A percentile compares a stretch with the other conserved stretches of the same genome.
These are phyloP conservation scores for Sapria himalayana DNA, from an alignment of 345 rosid species.

Conservation along the genomic window DNA sequence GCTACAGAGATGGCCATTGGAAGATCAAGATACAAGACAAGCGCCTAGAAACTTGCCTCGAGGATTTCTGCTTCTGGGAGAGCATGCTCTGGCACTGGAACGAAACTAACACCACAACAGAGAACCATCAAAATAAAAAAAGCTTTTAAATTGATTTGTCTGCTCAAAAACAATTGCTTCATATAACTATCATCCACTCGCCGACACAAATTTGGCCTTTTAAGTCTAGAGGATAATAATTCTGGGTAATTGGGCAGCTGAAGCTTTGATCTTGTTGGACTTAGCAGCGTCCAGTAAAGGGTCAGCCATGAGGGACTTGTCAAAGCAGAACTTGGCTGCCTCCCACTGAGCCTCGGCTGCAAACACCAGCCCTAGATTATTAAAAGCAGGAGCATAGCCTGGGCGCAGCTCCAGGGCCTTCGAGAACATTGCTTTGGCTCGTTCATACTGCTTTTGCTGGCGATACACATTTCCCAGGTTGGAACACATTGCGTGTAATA, in stretches of 20 bases:
- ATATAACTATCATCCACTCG: no score
- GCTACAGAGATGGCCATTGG: slow-evolving; percentile 69
- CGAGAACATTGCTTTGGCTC: slow-evolving; percentile 74
- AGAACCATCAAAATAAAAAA: no score
- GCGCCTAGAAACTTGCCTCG: slow-evolving; percentile 46
- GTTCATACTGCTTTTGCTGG: slow-evolving; percentile 51
- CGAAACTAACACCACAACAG: slow-evolving; percentile 46
- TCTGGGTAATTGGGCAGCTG: no score
- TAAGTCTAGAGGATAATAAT: no score
- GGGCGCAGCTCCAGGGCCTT: slow-evolving; percentile 72
- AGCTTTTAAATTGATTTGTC: no score
- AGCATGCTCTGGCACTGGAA: slow-evolving; percentile 94
- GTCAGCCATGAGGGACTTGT: slow-evolving; percentile 49
- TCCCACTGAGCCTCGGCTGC: slow-evolving; percentile 67
- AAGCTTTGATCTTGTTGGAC: slow-evolving; percentile 38
- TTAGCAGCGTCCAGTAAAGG: slow-evolving; percentile 86
- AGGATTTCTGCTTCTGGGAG: slow-evolving; percentile 64
- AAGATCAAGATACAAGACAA: slow-evolving; percentile 47
- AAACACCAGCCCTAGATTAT: slow-evolving; percentile 85
- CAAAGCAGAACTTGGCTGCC: slow-evolving; percentile 79
- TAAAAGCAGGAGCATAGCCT: slow-evolving; percentile 87
- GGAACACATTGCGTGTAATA: slow-evolving; percentile 54
- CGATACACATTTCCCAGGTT: slow-evolving; percentile 86
- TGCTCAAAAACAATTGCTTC: no score
- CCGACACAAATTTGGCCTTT: no score